These are phyloP conservation scores for Aspergillus baeticus DNA, from an alignment of 495 filamentous ascomycete genomes.

Conservation along the genomic window DNA sequence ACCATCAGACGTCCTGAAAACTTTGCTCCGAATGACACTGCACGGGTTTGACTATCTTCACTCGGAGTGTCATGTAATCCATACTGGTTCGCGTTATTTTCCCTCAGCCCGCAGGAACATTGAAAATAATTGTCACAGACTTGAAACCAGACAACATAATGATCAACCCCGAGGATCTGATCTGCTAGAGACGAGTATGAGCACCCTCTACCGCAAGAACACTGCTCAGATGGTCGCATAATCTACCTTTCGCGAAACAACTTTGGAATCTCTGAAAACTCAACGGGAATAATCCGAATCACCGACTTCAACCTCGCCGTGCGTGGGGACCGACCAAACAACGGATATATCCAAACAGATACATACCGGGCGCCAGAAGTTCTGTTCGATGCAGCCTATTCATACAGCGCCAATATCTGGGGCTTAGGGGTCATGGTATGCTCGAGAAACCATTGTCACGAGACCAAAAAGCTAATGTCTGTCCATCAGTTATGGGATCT, in stretches of 20 bases:
- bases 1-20: constrained; percentile 76
- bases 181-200: constrained; percentile 23
- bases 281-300: too few species aligned
- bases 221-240: too few species aligned
- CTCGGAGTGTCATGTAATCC: constrained; percentile 82
- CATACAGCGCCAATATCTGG: constrained; percentile 38
- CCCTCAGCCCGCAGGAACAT: not conserved
- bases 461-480: constrained; percentile 14
- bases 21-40: constrained; percentile 81
- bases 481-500: constrained; percentile 8
- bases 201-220: too few species aligned
- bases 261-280: too few species aligned
- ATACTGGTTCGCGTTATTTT: constrained; percentile 65
- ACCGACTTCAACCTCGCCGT: too few species aligned
- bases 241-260: too few species aligned
- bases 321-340: constrained; percentile 23
- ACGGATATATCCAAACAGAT: constrained; percentile 38
- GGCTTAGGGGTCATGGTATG: constrained; percentile 38
- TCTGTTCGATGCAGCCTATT: constrained; percentile 32
- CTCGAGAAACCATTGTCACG: not conserved
- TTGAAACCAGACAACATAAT: constrained; percentile 21
- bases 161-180: constrained; percentile 17
- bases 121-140: constrained; percentile 2
- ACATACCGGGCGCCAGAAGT: constrained; percentile 42
- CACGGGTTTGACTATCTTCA: constrained; percentile 86